phyloP scores from a whole-genome alignment of 805 yeast species.

The Cyberlindnera sargentensis region DNA sequence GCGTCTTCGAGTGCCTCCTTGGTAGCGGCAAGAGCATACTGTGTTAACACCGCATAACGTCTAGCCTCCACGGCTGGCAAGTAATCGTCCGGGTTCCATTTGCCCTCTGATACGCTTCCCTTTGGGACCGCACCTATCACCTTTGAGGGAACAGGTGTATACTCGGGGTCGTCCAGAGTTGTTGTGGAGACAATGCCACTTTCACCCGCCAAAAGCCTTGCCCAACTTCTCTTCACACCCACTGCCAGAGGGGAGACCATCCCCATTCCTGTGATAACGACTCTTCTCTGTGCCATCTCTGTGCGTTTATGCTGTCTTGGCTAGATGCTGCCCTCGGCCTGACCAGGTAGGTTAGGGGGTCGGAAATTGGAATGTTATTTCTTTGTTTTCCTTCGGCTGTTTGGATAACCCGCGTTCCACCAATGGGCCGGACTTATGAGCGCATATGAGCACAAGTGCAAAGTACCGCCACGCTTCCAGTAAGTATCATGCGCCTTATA shows the following conservation, averaged over 20 bases:
- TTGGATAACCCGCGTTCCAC: too few species aligned
- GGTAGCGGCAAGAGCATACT: slow-evolving; percentile 73
- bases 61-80: slow-evolving; percentile 36
- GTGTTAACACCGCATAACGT: slow-evolving; percentile 64
- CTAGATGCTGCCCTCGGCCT: too few species aligned
- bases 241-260: slow-evolving; percentile 81
- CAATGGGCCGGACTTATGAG: too few species aligned
- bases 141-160: slow-evolving; percentile 54
- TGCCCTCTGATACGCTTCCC: slow-evolving; percentile 35
- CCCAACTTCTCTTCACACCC: slow-evolving; percentile 52
- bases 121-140: slow-evolving; percentile 72
- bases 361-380: too few species aligned
- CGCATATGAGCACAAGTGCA: too few species aligned
- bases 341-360: too few species aligned
- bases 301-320: not conserved
- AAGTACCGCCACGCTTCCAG: too few species aligned
- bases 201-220: slow-evolving; percentile 38
- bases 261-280: slow-evolving; percentile 91
- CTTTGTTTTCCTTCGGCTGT: too few species aligned
- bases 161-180: slow-evolving; percentile 19
- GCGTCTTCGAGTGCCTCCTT: slow-evolving; percentile 73
- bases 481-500: too few species aligned
- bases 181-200: slow-evolving; percentile 57
- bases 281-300: slow-evolving; percentile 34
- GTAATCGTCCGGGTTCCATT: slow-evolving; percentile 49